Conservation (phyloP, 202 grass and related monocot species). For the Musa balbisiana region DNA sequence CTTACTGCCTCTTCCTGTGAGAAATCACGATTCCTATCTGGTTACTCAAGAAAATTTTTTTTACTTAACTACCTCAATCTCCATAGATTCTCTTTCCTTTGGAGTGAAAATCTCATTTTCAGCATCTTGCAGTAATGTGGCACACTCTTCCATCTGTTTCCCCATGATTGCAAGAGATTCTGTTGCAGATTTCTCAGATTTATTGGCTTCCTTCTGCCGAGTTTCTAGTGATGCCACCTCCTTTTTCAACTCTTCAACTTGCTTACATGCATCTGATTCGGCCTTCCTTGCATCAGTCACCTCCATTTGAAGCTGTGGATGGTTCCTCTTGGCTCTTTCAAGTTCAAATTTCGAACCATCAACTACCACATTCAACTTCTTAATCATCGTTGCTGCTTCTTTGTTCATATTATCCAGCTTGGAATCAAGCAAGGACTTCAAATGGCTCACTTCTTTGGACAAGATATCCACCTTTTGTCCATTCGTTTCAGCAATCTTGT, state of each 20-base stretch:
- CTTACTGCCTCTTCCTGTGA: no score
- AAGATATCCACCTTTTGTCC: background rate
- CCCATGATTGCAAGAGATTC: slow-evolving; percentile 44
- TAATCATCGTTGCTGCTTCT: slow-evolving; percentile 28
- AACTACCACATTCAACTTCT: slow-evolving; percentile 36
- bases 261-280: slow-evolving; percentile 22
- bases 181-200: slow-evolving; percentile 23
- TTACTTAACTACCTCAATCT: slow-evolving; percentile 36
- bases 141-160: slow-evolving; percentile 53
- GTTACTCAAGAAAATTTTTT: no score
- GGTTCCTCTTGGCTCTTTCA: slow-evolving; percentile 42
- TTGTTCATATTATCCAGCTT: slow-evolving; percentile 1
- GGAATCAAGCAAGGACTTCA: slow-evolving; percentile 3
- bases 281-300: slow-evolving; percentile 43
- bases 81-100: slow-evolving; percentile 37
- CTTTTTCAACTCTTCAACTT: slow-evolving; percentile 45
- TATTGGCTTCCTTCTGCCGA: slow-evolving; percentile 46
- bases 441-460: background rate
- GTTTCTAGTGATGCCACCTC: slow-evolving; percentile 47
- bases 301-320: slow-evolving; percentile 32
- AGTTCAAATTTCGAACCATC: slow-evolving; percentile 34
- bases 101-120: slow-evolving; percentile 36
- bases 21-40: no score
- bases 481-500: slow-evolving; percentile 6
- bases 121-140: slow-evolving; percentile 35